phyloP scores from a whole-genome alignment of 331 rosid genomes.

The Prunus yedoensis region DNA sequence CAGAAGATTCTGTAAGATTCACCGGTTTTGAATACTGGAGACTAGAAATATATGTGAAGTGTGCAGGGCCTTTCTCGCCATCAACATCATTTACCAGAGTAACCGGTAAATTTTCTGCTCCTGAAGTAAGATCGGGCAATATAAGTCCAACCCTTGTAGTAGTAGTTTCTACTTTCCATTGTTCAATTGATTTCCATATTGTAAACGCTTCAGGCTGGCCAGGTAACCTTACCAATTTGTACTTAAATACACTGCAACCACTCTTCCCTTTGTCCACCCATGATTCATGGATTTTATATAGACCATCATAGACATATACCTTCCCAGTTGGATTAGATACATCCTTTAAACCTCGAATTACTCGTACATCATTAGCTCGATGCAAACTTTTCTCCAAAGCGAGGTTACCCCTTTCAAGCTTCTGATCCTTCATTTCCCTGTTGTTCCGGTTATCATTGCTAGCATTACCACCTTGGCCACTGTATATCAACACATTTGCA shows the following conservation, averaged over 20 bases:
- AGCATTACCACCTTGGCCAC: slow-evolving; percentile 84
- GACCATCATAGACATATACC: slow-evolving; percentile 88
- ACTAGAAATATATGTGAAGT: slow-evolving; percentile 63
- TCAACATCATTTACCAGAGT: slow-evolving; percentile 92
- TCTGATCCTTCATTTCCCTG: slow-evolving; percentile 75
- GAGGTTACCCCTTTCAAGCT: slow-evolving; percentile 98
- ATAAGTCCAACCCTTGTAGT: slow-evolving; percentile 68
- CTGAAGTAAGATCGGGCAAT: slow-evolving; percentile 88
- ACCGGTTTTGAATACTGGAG: slow-evolving; percentile 60
- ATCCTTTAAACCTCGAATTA: slow-evolving; percentile 74
- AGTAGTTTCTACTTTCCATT: slow-evolving; percentile 62
- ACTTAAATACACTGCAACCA: slow-evolving; percentile 78
- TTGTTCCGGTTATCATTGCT: slow-evolving; percentile 49
- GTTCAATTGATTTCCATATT: slow-evolving; percentile 71
- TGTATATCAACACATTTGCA: slow-evolving; percentile 72
- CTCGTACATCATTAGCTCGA: slow-evolving; percentile 77
- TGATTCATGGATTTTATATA: slow-evolving; percentile 73
- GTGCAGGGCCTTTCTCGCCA: slow-evolving; percentile 89
- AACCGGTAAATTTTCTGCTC: slow-evolving; percentile 79
- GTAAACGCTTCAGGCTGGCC: slow-evolving; percentile 69
- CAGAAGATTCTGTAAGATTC: slow-evolving; percentile 45
- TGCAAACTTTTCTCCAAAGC: slow-evolving; percentile 82
- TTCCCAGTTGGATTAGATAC: slow-evolving; percentile 54
- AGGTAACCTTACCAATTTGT: slow-evolving; percentile 58
- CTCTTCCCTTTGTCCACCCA: slow-evolving; percentile 84